These are phyloP conservation scores for Fusarium sambucinum DNA, from an alignment of 2,329 filamentous ascomycete genomes.

Conservation along the genomic window DNA sequence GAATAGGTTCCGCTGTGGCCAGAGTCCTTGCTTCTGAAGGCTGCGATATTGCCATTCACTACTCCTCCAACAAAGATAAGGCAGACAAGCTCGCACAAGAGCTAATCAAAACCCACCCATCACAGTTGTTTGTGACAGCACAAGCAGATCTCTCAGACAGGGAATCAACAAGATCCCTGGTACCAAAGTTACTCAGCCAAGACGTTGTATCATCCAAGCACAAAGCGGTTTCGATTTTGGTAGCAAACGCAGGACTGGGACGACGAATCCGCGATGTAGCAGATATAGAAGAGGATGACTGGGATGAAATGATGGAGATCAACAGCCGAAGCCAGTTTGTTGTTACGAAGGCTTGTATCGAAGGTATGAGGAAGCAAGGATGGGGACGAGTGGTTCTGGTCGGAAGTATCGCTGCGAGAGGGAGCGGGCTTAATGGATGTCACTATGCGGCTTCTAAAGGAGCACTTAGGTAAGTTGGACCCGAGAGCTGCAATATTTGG, in stretches of 20 bases:
- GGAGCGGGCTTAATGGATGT: conserved; percentile 53
- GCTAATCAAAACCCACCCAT: not conserved
- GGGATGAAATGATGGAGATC: conserved; percentile 54
- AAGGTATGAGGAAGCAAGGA: conserved; percentile 49
- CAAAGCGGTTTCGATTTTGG: conserved; percentile 49
- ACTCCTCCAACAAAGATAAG: conserved; percentile 51
- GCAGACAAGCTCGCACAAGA: conserved; percentile 49
- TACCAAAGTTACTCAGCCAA: conserved; percentile 1
- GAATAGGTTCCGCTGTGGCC: conserved; percentile 52
- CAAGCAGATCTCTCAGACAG: conserved; percentile 26
- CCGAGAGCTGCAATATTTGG: not conserved
- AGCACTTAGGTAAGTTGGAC: conserved; percentile 39
- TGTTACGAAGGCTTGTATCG: conserved; percentile 50
- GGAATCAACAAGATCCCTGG: conserved; percentile 21
- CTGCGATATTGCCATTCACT: conserved; percentile 53
- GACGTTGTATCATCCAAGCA: conserved; percentile 30
- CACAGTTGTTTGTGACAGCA: conserved; percentile 12
- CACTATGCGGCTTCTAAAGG: conserved; percentile 54
- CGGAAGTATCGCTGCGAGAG: conserved; percentile 52
- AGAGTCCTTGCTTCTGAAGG: conserved; percentile 52
- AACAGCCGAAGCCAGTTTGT: conserved; percentile 53
- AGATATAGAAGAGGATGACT: conserved; percentile 53
- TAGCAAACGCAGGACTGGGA: conserved; percentile 52
- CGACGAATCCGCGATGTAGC: conserved; percentile 51
- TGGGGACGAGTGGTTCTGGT: conserved; percentile 52